Percentiles rank a stretch among this genome's conserved stretches.
phyloP scores from a whole-genome alignment of 129 eudicot species.

The Scalesia atractyloides region DNA sequence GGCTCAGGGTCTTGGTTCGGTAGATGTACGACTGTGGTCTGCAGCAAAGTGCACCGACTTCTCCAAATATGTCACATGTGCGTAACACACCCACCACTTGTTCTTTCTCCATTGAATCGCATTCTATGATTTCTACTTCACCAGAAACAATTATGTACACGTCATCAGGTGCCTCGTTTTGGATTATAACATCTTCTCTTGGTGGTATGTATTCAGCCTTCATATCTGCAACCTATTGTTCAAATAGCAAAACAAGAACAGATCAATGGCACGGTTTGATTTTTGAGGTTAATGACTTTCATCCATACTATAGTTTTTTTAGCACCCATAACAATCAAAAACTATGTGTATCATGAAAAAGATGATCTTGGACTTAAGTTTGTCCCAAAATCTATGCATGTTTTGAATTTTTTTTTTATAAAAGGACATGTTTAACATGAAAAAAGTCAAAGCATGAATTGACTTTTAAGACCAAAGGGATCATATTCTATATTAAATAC shows the following conservation, averaged over 20 bases:
- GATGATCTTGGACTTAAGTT: background rate
- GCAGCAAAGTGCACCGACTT: slow-evolving; percentile 84
- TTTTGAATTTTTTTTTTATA: no score
- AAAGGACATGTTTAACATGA: background rate
- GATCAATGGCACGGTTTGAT: background rate
- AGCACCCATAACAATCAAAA: background rate
- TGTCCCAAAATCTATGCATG: background rate
- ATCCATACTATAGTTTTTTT: background rate
- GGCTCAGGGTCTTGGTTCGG: slow-evolving; percentile 82
- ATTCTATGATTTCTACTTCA: slow-evolving; percentile 70
- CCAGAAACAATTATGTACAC: slow-evolving; percentile 89
- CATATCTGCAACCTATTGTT: slow-evolving; percentile 69
- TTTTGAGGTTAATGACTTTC: background rate
- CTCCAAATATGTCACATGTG: slow-evolving; percentile 82
- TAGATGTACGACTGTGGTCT: slow-evolving; percentile 70
- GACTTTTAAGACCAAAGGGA: slow-evolving; percentile 12
- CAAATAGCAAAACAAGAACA: background rate
- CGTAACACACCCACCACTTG: slow-evolving; percentile 49
- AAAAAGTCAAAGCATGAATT: background rate
- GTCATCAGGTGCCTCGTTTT: slow-evolving; percentile 87
- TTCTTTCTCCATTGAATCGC: slow-evolving; percentile 62
- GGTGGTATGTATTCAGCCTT: slow-evolving; percentile 93
- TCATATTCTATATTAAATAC: background rate
- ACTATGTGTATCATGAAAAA: background rate
- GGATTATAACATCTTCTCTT: slow-evolving; percentile 83